Evolutionary conservation across 768 basidiomycete genomes (phyloP).

Genomic region (Hygrocybe coccinea): DNA sequence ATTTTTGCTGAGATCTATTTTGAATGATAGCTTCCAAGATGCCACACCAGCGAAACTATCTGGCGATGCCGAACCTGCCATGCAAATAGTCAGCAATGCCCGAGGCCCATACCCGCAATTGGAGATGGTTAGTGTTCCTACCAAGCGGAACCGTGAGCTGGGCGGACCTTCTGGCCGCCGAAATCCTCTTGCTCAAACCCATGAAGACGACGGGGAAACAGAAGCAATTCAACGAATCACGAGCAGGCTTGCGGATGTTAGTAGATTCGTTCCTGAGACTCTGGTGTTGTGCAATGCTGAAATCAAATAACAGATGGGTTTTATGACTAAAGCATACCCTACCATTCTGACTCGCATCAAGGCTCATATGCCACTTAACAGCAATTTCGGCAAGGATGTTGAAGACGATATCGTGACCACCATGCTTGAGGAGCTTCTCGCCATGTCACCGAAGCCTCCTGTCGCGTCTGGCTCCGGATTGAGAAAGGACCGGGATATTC

Average conservation of each 20-base stretch:
- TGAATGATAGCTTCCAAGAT: not conserved
- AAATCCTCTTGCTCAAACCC: constrained; percentile 17
- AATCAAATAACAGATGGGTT: constrained; percentile 59
- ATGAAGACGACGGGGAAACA: constrained; percentile 24
- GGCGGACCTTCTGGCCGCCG: constrained; percentile 24
- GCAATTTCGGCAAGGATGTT: constrained; percentile 43
- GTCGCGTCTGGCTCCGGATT: constrained; percentile 35
- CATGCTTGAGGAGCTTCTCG: constrained; percentile 54
- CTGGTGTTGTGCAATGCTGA: not conserved
- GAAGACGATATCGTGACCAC: constrained; percentile 66
- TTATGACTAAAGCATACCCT: constrained; percentile 54
- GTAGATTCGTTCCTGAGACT: constrained; percentile 21
- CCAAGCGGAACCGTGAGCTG: constrained; percentile 41
- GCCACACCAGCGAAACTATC: constrained; percentile 5
- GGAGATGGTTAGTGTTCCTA: constrained; percentile 59
- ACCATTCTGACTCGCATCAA: constrained; percentile 47
- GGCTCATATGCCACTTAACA: constrained; percentile 42
- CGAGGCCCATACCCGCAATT: constrained; percentile 56
- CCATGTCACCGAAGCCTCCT: constrained; percentile 36
- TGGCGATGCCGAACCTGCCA: constrained; percentile 12
- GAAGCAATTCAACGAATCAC: constrained; percentile 49
- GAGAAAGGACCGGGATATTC: constrained; percentile 30
- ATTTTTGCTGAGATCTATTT: not conserved
- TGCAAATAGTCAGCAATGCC: constrained; percentile 59
- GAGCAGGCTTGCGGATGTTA: constrained; percentile 59